Percentiles rank a stretch among this genome's conserved stretches.
These are phyloP conservation scores for Cyphellophora europaea DNA, from an alignment of 2,329 filamentous ascomycete species.

Conservation along the genomic window DNA sequence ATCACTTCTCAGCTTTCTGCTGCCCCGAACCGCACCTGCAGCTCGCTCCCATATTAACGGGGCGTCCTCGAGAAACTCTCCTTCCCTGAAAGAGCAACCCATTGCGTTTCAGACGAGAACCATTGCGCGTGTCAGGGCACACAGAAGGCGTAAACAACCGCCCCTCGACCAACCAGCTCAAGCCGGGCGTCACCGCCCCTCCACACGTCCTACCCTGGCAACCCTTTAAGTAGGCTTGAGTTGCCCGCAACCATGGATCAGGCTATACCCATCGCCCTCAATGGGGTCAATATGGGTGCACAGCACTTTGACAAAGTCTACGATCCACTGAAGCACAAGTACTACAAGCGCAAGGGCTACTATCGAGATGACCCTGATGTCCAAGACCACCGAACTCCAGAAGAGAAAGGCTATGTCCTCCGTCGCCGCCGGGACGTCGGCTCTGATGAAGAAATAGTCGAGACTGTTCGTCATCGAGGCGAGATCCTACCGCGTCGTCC, in stretches of 20 bases:
- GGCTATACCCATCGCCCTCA: slow-evolving; percentile 12
- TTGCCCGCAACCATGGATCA: slow-evolving; percentile 6
- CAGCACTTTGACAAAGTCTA: slow-evolving; percentile 17
- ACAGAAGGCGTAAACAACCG: no score
- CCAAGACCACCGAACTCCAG: slow-evolving; percentile 11
- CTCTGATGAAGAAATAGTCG: slow-evolving; percentile 20
- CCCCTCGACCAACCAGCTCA: neutral
- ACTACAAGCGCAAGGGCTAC: slow-evolving; percentile 12
- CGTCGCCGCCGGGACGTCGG: slow-evolving; percentile 16
- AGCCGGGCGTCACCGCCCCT: neutral
- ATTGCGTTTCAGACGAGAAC: no score
- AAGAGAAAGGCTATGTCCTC: slow-evolving; percentile 18
- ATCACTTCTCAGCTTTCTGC: neutral
- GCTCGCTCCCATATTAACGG: neutral
- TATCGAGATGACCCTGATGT: slow-evolving; percentile 13
- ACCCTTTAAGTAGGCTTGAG: neutral
- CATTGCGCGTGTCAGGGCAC: no score
- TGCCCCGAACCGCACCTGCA: neutral
- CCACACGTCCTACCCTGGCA: neutral
- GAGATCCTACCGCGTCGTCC: slow-evolving; percentile 13
- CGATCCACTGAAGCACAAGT: slow-evolving; percentile 13
- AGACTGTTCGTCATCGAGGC: slow-evolving; percentile 16
- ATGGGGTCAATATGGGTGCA: slow-evolving; percentile 13
- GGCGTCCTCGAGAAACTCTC: no score
- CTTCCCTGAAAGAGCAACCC: no score